Evolutionary conservation across 495 filamentous ascomycete genomes (phyloP).

Genomic region (Podospora comata): DNA sequence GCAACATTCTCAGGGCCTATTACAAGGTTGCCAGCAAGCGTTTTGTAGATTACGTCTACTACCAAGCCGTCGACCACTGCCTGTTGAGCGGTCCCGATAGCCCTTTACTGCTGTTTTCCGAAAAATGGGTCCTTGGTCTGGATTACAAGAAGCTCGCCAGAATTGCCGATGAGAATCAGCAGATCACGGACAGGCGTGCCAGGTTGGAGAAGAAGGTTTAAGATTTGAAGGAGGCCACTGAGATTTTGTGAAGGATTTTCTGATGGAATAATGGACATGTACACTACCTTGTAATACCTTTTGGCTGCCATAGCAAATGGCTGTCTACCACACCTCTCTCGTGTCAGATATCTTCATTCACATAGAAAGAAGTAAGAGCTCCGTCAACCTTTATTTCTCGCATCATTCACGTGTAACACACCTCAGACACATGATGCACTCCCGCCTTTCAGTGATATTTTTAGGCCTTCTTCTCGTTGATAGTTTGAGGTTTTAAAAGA

Average conservation of each 20-base stretch:
- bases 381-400: too few species aligned
- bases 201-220: conserved; percentile 28
- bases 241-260: conserved; percentile 20
- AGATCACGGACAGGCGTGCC: conserved; percentile 24
- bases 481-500: too few species aligned
- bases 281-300: too few species aligned
- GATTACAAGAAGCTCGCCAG: conserved; percentile 31
- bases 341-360: too few species aligned
- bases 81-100: conserved; percentile 32
- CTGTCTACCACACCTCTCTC: too few species aligned
- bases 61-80: conserved; percentile 34
- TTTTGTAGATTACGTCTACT: conserved; percentile 55
- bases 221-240: conserved; percentile 26
- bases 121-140: conserved; percentile 30
- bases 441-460: too few species aligned
- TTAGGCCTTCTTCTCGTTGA: too few species aligned
- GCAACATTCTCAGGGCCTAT: conserved; percentile 57
- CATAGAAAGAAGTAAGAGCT: too few species aligned
- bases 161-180: conserved; percentile 38
- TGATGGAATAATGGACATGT: too few species aligned
- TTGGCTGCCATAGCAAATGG: too few species aligned
- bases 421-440: too few species aligned
- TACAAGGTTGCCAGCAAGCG: conserved; percentile 57
- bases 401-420: too few species aligned
- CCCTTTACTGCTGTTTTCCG: conserved; percentile 32